A percentile compares a stretch with the other conserved stretches of the same genome.
These are phyloP conservation scores for Boletus patriciae DNA, from an alignment of 768 basidiomycete species.

Conservation along the genomic window DNA sequence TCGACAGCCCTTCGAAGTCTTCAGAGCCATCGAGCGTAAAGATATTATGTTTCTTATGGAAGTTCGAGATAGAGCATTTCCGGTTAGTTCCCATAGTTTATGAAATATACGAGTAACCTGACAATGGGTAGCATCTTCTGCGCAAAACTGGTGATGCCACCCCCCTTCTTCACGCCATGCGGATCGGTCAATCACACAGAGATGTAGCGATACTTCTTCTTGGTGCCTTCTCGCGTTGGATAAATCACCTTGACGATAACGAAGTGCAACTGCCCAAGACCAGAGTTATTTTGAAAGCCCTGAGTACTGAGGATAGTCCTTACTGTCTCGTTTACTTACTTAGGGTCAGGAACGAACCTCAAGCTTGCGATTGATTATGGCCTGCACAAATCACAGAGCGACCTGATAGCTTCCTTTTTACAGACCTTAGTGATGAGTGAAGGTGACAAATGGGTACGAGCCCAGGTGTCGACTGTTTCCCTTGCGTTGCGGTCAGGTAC, in stretches of 20 bases:
- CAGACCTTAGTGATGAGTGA: conserved; percentile 97
- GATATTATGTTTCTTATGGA: conserved; percentile 85
- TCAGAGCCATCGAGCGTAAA: conserved; percentile 81
- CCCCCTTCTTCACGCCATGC: conserved; percentile 89
- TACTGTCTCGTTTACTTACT: conserved; percentile 74
- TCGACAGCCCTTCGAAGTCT: conserved; percentile 59
- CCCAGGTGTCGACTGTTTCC: conserved; percentile 64
- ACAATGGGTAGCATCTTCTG: conserved; percentile 59
- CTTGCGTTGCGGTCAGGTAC: conserved; percentile 69
- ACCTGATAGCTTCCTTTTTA: conserved; percentile 88
- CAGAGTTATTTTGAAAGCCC: conserved; percentile 68
- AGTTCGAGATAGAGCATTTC: conserved; percentile 75
- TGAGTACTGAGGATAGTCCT: conserved; percentile 72
- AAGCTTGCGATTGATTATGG: conserved; percentile 92
- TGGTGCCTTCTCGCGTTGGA: conserved; percentile 88
- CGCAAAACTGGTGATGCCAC: conserved; percentile 83
- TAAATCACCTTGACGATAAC: conserved; percentile 83
- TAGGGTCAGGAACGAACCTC: conserved; percentile 69
- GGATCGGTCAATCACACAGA: conserved; percentile 68
- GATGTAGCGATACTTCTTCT: conserved; percentile 86
- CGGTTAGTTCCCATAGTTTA: conserved; percentile 47
- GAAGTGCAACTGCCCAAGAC: conserved; percentile 71
- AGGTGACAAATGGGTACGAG: conserved; percentile 86
- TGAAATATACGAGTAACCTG: not conserved
- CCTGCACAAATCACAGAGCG: conserved; percentile 74